Evolutionary conservation across 2,329 filamentous ascomycete species (phyloP), one percentile per base, ranked within the genome.

Genomic region (Alternaria incomplexa): DNA sequence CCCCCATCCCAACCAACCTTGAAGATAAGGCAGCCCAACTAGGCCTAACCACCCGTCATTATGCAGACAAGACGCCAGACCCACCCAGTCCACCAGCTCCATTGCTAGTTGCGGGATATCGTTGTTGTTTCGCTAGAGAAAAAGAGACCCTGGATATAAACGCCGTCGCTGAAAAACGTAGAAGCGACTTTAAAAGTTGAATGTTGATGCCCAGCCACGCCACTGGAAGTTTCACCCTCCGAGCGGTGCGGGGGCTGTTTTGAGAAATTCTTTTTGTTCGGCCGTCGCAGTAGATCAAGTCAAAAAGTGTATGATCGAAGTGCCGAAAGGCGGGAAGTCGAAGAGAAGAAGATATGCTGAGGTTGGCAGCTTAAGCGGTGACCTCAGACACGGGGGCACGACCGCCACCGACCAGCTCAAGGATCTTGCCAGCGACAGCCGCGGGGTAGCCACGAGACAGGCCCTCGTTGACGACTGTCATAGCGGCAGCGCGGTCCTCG

Each of bases 371-470:
- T 58, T 68, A 73, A 46, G 61, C 65, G 64, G 57, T 57, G 36
- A 66, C 64, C 56, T 75, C 72, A 63, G 61, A 45, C 36, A 61
- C 70, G 58, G 68, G 47, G 25, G 72, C 63, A 47, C 75, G 68
- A 32, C 78, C 78, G 58, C 79, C 78, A 30, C 78, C 78, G 7
- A 99, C 89, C 57, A 99, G 87, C 81, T 97, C 96, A 45, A 96
- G 85, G 64, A 98, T 94, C 86, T 97, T 98, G 82, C 91, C 92
- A 47, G 94, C 91, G 13, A 99, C 96, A 6, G 96, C 95, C 66
- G 89, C 88, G 50, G 96, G 96, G 77, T 98, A 99, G 43, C 94
- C 94, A 61, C 96, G 88, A 50, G 89, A 90, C 36, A 97, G 85
- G 87, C 97, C 97, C 85, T 99, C 96, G 58, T 91, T 87, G 23